Evolutionary conservation across 495 filamentous ascomycete species (phyloP).

Genomic region (Penicillium manginii): DNA sequence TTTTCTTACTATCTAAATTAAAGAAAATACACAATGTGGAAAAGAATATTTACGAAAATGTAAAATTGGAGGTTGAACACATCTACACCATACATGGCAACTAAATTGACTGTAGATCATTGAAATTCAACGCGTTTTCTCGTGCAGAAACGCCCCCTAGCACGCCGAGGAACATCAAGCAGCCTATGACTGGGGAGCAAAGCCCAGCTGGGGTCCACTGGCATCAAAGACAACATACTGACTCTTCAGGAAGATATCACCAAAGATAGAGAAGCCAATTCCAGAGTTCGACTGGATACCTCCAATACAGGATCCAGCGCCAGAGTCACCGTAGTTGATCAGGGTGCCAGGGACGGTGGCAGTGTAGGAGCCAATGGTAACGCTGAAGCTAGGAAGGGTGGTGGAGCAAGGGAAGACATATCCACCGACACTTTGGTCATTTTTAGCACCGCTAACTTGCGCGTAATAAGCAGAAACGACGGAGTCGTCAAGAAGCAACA

Average conservation of each 20-base stretch:
- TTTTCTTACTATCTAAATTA: too few relatives aligned
- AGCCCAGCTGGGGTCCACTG: constrained; percentile 57
- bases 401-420: constrained; percentile 70
- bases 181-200: constrained; percentile 49
- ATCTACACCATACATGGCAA: too few relatives aligned
- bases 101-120: too few relatives aligned
- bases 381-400: constrained; percentile 61
- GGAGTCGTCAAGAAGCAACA: constrained; percentile 59
- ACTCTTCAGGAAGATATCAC: constrained; percentile 75
- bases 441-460: constrained; percentile 53
- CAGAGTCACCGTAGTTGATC: constrained; percentile 44
- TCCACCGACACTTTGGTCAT: constrained; percentile 55
- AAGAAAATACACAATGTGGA: too few relatives aligned
- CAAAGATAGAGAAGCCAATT: constrained; percentile 68
- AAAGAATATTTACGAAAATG: too few relatives aligned
- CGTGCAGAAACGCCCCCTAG: background rate
- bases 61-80: too few relatives aligned
- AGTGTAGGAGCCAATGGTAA: constrained; percentile 51
- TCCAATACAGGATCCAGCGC: constrained; percentile 58
- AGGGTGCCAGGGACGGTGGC: constrained; percentile 44
- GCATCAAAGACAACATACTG: constrained; percentile 76
- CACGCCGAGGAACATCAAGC: background rate
- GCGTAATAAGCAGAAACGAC: constrained; percentile 65
- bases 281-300: constrained; percentile 62
- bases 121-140: too few relatives aligned